Base-by-base conservation (phyloP, 2,329 filamentous ascomycete species). In the Herpotrichia juniperi region DNA sequence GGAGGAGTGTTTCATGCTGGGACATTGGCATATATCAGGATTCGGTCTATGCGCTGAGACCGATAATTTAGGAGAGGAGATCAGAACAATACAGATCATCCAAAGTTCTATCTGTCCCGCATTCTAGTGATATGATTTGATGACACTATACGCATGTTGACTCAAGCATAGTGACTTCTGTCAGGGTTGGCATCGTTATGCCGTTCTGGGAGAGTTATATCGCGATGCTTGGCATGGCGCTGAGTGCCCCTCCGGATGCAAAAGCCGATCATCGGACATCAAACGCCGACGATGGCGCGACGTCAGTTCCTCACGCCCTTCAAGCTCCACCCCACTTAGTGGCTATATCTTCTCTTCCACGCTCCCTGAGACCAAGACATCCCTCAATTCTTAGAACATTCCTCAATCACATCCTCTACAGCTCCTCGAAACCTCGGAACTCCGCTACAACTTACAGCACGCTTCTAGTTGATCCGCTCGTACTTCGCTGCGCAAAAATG, bases 401-500 rank as follows among this genome's bases (percentile, higher is more conserved):
- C 26, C 12, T 28, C 19, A 24, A 30, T 19, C 25, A 4, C 25
- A 17, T 19, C 42, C 10, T n/a, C 42, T 10, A 28, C 17, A 28
- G n/a, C 42, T 44, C 19, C 17, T n/a, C n/a, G n/a, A n/a, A n/a
- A n/a, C n/a, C n/a, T n/a, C n/a, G n/a, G n/a, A n/a, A n/a, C n/a
- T n/a, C n/a, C n/a, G n/a, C n/a, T n/a, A n/a, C n/a, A n/a, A n/a
- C n/a, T n/a, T n/a, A n/a, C n/a, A n/a, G n/a, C n/a, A n/a, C n/a
- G n/a, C 40, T 22, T 25, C n/a, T n/a, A 9, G 11, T 9, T 21
- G 9, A 10, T 19, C 28, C 30, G 16, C 28, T 12, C 34, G 28
- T 12, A 39, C 34, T 31, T n/a, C 9, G 8, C 10, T 39, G 8
- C 11, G 10, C 21, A 35, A 48, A 28, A 17, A 70, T 71, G 68